Percentiles rank a stretch among this genome's conserved stretches.
Evolutionary conservation across 345 rosid genomes (phyloP).

Genomic region (Eucalyptus curtisii): DNA sequence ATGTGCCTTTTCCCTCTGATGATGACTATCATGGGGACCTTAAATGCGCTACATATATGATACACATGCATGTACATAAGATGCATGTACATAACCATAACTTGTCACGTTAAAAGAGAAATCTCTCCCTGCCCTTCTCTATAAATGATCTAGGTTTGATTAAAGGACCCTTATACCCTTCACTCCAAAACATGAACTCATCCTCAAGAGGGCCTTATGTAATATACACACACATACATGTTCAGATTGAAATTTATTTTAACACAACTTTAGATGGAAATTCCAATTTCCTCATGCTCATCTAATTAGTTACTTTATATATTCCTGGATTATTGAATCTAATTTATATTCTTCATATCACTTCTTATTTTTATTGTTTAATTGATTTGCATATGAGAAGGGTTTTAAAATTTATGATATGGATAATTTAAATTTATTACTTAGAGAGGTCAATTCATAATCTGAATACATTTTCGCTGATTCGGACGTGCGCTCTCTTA

Average conservation of each 20-base stretch:
- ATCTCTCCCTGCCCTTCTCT: too few species aligned
- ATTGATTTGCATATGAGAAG: not conserved
- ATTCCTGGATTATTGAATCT: not conserved
- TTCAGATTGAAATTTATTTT: not conserved
- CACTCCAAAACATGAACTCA: too few species aligned
- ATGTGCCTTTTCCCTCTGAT: too few species aligned
- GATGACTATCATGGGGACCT: too few species aligned
- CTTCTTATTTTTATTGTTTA: not conserved
- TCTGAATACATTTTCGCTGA: not conserved
- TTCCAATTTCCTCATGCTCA: not conserved
- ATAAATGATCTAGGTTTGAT: too few species aligned
- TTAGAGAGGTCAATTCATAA: not conserved
- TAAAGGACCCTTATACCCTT: too few species aligned
- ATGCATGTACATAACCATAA: too few species aligned
- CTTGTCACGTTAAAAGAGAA: too few species aligned
- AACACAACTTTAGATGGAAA: not conserved
- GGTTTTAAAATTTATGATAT: not conserved
- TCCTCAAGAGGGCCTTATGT: too few species aligned
- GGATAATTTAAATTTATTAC: not conserved
- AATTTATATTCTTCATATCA: not conserved
- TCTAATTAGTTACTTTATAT: not conserved
- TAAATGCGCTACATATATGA: too few species aligned
- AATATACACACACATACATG: not conserved
- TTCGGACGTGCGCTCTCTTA: not conserved
- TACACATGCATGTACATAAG: too few species aligned